A percentile compares a stretch with the other conserved stretches of the same genome.
Evolutionary conservation across 2,329 filamentous ascomycete species (phyloP).

Genomic region (Pseudogymnoascus sp.): DNA sequence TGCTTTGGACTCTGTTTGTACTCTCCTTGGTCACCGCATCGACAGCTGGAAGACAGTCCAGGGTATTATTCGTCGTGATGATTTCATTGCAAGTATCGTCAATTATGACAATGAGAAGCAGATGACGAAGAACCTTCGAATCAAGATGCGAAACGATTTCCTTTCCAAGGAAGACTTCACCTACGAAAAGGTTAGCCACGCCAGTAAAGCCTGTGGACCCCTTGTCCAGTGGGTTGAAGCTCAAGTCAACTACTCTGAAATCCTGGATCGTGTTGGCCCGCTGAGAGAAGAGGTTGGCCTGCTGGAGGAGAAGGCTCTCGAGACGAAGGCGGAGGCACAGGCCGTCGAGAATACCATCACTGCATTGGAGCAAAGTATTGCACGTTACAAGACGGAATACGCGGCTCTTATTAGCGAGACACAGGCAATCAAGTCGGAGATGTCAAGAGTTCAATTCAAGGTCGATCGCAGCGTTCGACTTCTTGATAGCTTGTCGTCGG

Average conservation of each 20-base stretch:
- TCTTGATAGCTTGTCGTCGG: slow-evolving; percentile 89
- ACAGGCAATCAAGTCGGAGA: slow-evolving; percentile 93
- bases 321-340: slow-evolving; percentile 89
- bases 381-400: slow-evolving; percentile 92
- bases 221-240: slow-evolving; percentile 95
- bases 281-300: slow-evolving; percentile 81
- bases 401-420: slow-evolving; percentile 93
- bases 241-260: slow-evolving; percentile 96
- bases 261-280: slow-evolving; percentile 87
- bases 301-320: slow-evolving; percentile 78
- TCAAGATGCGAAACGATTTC: slow-evolving; percentile 89
- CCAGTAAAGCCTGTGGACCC: slow-evolving; percentile 92
- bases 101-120: slow-evolving; percentile 92
- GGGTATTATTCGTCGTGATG: slow-evolving; percentile 78
- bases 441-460: slow-evolving; percentile 95
- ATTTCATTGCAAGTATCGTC: slow-evolving; percentile 97
- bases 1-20: slow-evolving; percentile 93
- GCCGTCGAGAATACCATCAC: slow-evolving; percentile 83
- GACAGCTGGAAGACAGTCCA: slow-evolving; percentile 89
- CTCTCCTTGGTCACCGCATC: slow-evolving; percentile 81
- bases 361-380: slow-evolving; percentile 81
- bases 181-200: slow-evolving; percentile 90
- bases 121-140: slow-evolving; percentile 76
- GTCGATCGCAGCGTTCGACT: slow-evolving; percentile 92
- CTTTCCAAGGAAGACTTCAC: slow-evolving; percentile 92